Percentiles rank a stretch among this genome's conserved stretches.
These are phyloP conservation scores for Gracilariopsis chorda DNA, from an alignment of 23 red algal genomes.

Conservation along the genomic window DNA sequence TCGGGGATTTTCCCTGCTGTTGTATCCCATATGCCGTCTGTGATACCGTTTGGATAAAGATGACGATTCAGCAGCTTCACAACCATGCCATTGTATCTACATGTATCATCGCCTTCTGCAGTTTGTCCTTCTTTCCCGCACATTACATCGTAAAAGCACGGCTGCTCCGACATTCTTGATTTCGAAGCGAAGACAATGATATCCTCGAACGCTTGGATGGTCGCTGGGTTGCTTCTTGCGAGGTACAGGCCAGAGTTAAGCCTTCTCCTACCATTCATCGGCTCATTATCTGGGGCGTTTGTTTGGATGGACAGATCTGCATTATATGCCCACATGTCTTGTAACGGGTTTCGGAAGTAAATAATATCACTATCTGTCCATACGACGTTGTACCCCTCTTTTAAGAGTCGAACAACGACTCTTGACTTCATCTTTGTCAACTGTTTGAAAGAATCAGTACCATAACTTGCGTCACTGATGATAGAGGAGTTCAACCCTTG, in stretches of 20 bases:
- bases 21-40: constrained; percentile 88
- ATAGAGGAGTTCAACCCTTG: constrained; percentile 68
- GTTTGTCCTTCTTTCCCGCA: constrained; percentile 92
- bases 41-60: constrained; percentile 91
- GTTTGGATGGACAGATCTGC: constrained; percentile 89
- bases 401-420: constrained; percentile 88
- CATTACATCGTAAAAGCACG: constrained; percentile 95
- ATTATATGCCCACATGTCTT: constrained; percentile 63
- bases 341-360: constrained; percentile 89
- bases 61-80: constrained; percentile 79
- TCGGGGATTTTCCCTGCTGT: constrained; percentile 60
- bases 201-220: constrained; percentile 84
- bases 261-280: constrained; percentile 86
- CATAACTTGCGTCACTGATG: constrained; percentile 80
- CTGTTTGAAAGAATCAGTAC: constrained; percentile 91
- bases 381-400: constrained; percentile 90
- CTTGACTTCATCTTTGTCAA: constrained; percentile 97
- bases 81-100: constrained; percentile 82
- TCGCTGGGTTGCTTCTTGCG: constrained; percentile 75
- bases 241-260: constrained; percentile 96
- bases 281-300: constrained; percentile 91
- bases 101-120: constrained; percentile 72
- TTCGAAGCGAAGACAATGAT: constrained; percentile 89
- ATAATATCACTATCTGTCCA: constrained; percentile 99
- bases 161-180: constrained; percentile 95